These are phyloP conservation scores for Nidularia pulvinata DNA, from an alignment of 768 basidiomycete genomes.

Conservation along the genomic window DNA sequence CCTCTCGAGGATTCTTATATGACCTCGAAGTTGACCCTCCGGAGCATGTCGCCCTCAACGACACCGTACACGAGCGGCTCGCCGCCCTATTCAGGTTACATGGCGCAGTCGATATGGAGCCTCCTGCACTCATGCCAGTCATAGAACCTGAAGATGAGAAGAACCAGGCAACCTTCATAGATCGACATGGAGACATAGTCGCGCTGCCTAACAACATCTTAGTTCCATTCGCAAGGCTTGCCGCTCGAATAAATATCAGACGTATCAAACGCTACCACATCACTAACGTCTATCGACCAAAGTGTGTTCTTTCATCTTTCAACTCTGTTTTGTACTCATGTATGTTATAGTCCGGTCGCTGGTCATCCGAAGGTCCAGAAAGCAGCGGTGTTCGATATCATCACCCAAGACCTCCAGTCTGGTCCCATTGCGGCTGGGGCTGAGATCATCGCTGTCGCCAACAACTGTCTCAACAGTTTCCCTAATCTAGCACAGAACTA, in stretches of 20 bases:
- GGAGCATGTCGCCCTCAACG: slow-evolving; percentile 70
- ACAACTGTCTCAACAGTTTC: slow-evolving; percentile 68
- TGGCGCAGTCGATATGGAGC: slow-evolving; percentile 87
- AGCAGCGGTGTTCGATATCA: slow-evolving; percentile 83
- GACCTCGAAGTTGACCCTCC: slow-evolving; percentile 69
- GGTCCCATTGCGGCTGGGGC: slow-evolving; percentile 73
- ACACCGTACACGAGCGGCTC: slow-evolving; percentile 77
- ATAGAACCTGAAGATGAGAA: slow-evolving; percentile 62
- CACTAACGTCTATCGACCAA: slow-evolving; percentile 68
- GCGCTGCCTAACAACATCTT: slow-evolving; percentile 72
- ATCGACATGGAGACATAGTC: slow-evolving; percentile 78
- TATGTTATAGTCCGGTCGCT: slow-evolving; percentile 47
- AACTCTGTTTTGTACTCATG: too few relatives aligned
- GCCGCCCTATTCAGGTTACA: slow-evolving; percentile 82
- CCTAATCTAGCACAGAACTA: slow-evolving; percentile 68
- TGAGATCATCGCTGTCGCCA: slow-evolving; percentile 70
- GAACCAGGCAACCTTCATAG: slow-evolving; percentile 73
- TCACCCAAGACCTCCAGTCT: slow-evolving; percentile 66
- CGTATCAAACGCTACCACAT: slow-evolving; percentile 88
- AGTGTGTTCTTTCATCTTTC: slow-evolving; percentile 32
- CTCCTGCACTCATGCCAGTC: slow-evolving; percentile 80
- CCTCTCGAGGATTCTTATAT: slow-evolving; percentile 70
- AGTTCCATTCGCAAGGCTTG: slow-evolving; percentile 79
- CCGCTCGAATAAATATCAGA: slow-evolving; percentile 62
- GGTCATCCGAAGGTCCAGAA: slow-evolving; percentile 77